Conservation (phyloP, 202 grass and related monocot species). For the Elaeis oleifera region DNA sequence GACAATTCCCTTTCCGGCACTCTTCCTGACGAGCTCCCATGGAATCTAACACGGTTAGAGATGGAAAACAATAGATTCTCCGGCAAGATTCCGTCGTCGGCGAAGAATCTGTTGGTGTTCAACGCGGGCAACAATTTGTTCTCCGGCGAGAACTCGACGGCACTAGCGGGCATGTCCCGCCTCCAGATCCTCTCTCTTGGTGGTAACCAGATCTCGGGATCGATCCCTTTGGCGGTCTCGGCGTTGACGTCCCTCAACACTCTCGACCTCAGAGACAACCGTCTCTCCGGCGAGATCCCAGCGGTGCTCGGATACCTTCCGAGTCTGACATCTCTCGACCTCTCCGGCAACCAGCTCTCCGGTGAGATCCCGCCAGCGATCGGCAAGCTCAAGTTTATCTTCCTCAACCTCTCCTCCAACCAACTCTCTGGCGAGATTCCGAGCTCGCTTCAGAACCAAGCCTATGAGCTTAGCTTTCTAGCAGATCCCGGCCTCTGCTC, state of each 20-base stretch:
- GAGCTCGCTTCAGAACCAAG: conserved; percentile 1
- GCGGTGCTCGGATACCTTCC: conserved; percentile 20
- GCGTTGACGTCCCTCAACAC: not conserved
- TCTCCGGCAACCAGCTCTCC: conserved; percentile 35
- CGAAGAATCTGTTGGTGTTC: conserved; percentile 5
- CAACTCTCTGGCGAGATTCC: conserved; percentile 19
- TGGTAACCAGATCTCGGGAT: conserved; percentile 39
- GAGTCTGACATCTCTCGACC: conserved; percentile 32
- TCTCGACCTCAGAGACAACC: conserved; percentile 40
- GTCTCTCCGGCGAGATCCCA: conserved; percentile 41
- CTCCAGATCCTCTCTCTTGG: conserved; percentile 31
- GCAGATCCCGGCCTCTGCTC: conserved; percentile 4
- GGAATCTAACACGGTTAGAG: conserved; percentile 27
- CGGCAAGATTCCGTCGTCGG: conserved; percentile 26
- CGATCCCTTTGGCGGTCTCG: conserved; percentile 28
- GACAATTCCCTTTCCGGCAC: conserved; percentile 27
- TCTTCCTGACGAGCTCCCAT: conserved; percentile 28
- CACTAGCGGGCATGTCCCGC: conserved; percentile 14
- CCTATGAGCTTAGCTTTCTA: not conserved
- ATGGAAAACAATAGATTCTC: conserved; percentile 42
- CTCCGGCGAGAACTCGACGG: conserved; percentile 1
- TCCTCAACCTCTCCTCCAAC: conserved; percentile 42
- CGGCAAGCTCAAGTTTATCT: conserved; percentile 24
- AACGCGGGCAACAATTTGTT: conserved; percentile 34
- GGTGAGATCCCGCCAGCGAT: conserved; percentile 32